Percentiles rank a stretch among this genome's conserved stretches.
Evolutionary conservation across 768 basidiomycete genomes (phyloP).

Genomic region (Boletellus emodensis): DNA sequence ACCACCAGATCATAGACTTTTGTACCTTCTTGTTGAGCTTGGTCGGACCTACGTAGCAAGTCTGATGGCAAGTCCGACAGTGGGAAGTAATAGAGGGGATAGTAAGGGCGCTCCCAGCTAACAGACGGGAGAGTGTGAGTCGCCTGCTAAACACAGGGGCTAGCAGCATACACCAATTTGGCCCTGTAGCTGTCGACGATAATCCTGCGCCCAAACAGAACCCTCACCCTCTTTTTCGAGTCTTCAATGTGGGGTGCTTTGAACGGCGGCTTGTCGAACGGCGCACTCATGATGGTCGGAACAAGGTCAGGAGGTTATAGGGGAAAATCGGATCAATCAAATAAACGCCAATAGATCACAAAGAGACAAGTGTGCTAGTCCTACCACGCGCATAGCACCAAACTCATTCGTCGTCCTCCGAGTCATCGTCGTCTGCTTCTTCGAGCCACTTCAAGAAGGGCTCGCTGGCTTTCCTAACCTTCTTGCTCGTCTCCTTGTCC

Average conservation of each 20-base stretch:
- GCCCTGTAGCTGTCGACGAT: constrained; percentile 55
- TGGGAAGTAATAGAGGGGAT: constrained; percentile 55
- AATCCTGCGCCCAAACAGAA: constrained; percentile 46
- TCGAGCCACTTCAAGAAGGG: constrained; percentile 96
- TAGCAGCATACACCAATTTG: constrained; percentile 51
- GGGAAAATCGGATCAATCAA: neutral
- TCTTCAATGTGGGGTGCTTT: constrained; percentile 46
- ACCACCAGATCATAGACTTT: constrained; percentile 47
- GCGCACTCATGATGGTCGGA: constrained; percentile 13
- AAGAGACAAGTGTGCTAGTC: neutral
- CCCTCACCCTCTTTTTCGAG: constrained; percentile 49
- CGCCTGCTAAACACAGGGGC: neutral
- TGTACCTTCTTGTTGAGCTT: constrained; percentile 27
- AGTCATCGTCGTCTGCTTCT: constrained; percentile 81
- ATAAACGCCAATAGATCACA: constrained; percentile 15
- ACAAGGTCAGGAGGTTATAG: neutral
- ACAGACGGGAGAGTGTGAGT: constrained; percentile 2
- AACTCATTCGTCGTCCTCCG: constrained; percentile 29
- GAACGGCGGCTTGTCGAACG: constrained; percentile 31
- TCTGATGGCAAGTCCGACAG: constrained; percentile 41
- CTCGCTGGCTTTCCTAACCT: constrained; percentile 91
- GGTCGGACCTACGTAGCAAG: constrained; percentile 34
- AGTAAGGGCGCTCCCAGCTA: constrained; percentile 55
- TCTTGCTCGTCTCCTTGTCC: constrained; percentile 92
- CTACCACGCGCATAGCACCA: neutral